These are phyloP conservation scores for Globisporangium megalacanthum DNA, from an alignment of 352 stramenopile genomes.

Conservation along the genomic window DNA sequence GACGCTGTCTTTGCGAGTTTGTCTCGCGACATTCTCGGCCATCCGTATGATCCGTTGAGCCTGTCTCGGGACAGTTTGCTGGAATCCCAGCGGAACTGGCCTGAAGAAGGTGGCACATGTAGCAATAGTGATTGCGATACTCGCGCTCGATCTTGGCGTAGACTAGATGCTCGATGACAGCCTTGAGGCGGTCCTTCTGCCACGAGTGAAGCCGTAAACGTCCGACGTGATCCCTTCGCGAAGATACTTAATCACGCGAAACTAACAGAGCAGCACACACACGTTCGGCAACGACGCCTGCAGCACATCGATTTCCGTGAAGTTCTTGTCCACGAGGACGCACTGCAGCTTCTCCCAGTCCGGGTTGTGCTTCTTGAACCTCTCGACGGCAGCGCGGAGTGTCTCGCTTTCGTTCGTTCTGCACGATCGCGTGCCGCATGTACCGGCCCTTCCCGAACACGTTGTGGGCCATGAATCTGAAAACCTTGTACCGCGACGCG, in stretches of 20 bases:
- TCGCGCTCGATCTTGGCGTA: constrained; percentile 14
- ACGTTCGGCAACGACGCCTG: constrained; percentile 10
- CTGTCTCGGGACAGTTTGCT: constrained; percentile 1
- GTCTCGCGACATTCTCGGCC: background rate
- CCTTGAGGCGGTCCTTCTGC: constrained; percentile 15
- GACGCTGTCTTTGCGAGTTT: no score
- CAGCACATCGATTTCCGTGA: constrained; percentile 15
- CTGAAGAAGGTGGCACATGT: constrained; percentile 6
- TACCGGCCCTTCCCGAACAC: constrained; percentile 7
- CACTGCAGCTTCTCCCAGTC: constrained; percentile 11
- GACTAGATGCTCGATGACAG: constrained; percentile 8
- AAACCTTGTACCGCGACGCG: background rate
- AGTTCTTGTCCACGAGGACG: constrained; percentile 28
- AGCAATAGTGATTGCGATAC: constrained; percentile 4
- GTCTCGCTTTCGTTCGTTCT: constrained; percentile 15
- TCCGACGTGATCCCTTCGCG: constrained; percentile 11
- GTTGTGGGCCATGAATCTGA: background rate
- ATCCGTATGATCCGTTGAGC: background rate
- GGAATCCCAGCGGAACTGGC: background rate
- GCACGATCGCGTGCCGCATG: constrained; percentile 14
- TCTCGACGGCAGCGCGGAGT: constrained; percentile 10
- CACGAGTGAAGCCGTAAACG: constrained; percentile 14
- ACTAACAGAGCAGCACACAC: constrained; percentile 18
- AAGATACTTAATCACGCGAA: constrained; percentile 20
- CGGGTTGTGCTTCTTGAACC: constrained; percentile 20